Evolutionary conservation across 768 basidiomycete species (phyloP), one percentile per base, ranked within the genome.

Genomic region (Termitomyces sp.): DNA sequence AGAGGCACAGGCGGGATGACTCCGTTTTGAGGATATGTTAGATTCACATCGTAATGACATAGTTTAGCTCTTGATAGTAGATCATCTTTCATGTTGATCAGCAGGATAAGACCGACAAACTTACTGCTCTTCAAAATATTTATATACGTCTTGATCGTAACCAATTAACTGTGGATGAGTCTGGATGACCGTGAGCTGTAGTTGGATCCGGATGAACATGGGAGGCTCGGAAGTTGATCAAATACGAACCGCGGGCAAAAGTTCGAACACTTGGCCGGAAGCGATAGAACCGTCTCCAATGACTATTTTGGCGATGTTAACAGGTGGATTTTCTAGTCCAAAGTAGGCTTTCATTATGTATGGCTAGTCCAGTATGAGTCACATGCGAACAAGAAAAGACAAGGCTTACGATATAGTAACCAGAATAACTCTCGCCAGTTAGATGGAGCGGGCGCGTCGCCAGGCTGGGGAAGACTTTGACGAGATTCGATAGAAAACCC

Each of bases 301-400:
- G 13, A 79, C 84, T 53, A 90, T 81, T 66, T 84, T 86, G 0
- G 81, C 73, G 31, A 90, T 75, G 10, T 81, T 83, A 31, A 90
- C 85, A 0, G 89, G 88, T 13, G 88, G 87, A 34, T 81, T 78
- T 0, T 75, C 59, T 72, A 82, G 77, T 46, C 75, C 75, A 63
- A 91, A 87, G 66, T 88, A 86, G 13, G 86, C 75, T 69, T 89
- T 88, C 61, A 84, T 72, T 64, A 91, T 90, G 66, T 90, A 90
- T 10, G 89, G 88, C 86, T 90, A 41, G 5, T 26, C 26, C 13
- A 20, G 28, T n/a, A 29, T 52, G 28, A 52, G 51, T 55, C 6
- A 51, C 47, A 49, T 20, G 26, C 29, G 41, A 51, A 55, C 61
- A 36, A 26, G n/a, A 28, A 22, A 2, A 54, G 42, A 46, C 20